Base-by-base conservation (phyloP, 225 moss, liverwort and hornwort species). In the Physcomitrium patens region DNA sequence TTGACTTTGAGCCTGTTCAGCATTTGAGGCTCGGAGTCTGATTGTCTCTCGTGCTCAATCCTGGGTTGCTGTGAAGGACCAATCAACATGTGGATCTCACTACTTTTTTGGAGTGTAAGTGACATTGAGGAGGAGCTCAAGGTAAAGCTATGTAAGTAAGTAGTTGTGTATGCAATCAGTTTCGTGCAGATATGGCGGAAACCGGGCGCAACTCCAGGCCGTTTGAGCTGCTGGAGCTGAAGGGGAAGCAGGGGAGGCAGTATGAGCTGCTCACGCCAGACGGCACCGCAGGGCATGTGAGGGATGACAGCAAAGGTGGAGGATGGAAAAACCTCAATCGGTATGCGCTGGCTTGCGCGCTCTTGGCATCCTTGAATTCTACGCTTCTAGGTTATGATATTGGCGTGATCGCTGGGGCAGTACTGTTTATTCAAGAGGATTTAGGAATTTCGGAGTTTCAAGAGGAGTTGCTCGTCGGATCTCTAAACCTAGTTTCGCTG, bases 371-470 rank as follows among this genome's bases (percentile, higher is more conserved):
- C 10, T 59, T 94, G 37, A 96, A 96, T 78, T 96, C 96, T 12
- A 84, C 92, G 6, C 77, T 96, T 51, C 67, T 96, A 80, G 96
- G 96, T 43, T 96, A 96, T 65, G 96, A 99, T 63, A 70, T 87
- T n/a, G 97, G 97, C 73, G 86, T 99, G 50, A 99, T 99, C 78
- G 94, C 94, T 65, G 97, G 97, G 45, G 97, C 97, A 1, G 63
- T 95, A 43, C 80, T 99, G 9, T 99, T 89, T 42, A 90, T 99
- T 26, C 87, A 86, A 50, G 90, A 93, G 50, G 97, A 99, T 84
- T 69, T 99, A 18, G 75, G 81, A 1, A 86, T 99, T 24, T 75
- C 89, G 1, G 91, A 99, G 52, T 79, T 85, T 27, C 93, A 95
- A 77, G 97, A 87, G 79, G 97, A 99, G 82, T 9, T 95, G 63